Conservation (phyloP, 2,329 filamentous ascomycete species). For the Diaporthe amygdali region DNA sequence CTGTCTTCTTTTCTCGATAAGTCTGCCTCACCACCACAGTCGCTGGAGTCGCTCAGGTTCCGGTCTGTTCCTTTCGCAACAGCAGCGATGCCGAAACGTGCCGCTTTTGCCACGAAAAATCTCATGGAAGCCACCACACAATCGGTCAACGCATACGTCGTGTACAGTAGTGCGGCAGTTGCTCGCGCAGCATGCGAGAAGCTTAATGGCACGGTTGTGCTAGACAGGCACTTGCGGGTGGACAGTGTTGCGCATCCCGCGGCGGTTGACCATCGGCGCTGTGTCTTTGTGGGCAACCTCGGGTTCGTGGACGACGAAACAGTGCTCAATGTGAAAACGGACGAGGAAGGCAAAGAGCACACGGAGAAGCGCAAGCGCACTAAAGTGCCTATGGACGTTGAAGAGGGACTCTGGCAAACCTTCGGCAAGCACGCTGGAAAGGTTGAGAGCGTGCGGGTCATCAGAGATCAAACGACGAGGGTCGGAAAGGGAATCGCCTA, state of each 20-base stretch:
- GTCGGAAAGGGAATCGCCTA: constrained; percentile 98
- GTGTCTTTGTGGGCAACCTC: constrained; percentile 95
- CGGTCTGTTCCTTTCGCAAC: constrained; percentile 87
- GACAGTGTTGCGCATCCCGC: constrained; percentile 90
- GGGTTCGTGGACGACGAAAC: constrained; percentile 95
- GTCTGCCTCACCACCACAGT: constrained; percentile 62
- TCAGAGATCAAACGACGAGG: constrained; percentile 86
- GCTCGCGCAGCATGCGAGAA: constrained; percentile 77
- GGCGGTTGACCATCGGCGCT: constrained; percentile 82
- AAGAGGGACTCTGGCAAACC: constrained; percentile 89
- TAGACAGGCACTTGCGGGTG: constrained; percentile 87
- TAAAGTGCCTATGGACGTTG: constrained; percentile 80
- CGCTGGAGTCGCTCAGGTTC: constrained; percentile 90
- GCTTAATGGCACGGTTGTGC: constrained; percentile 83
- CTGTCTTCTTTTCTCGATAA: constrained; percentile 74
- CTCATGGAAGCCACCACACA: constrained; percentile 91
- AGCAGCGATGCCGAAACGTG: constrained; percentile 82
- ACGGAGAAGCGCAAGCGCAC: constrained; percentile 65
- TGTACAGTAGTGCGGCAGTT: constrained; percentile 78
- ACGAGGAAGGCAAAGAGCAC: constrained; percentile 71
- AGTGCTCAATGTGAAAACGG: constrained; percentile 67
- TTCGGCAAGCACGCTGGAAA: constrained; percentile 76
- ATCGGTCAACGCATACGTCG: constrained; percentile 92
- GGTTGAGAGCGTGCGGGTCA: constrained; percentile 91
- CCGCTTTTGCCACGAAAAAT: constrained; percentile 90